Conservation (phyloP, 192 early-diverging fungal genomes). For the Coemansia sp. region DNA sequence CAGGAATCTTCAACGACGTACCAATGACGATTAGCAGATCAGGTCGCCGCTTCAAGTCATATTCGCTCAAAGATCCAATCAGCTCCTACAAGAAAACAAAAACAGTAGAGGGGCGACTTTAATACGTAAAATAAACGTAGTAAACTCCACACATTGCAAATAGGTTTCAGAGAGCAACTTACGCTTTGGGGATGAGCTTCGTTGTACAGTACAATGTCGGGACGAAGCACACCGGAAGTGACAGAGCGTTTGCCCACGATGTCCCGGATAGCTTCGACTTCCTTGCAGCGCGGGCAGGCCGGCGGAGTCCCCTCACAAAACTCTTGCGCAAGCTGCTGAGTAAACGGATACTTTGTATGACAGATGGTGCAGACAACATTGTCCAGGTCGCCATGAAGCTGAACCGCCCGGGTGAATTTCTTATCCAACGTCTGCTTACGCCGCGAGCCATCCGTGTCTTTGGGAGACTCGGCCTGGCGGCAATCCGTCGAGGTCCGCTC, state of each 20-base stretch:
- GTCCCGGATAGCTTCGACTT: slow-evolving; percentile 40
- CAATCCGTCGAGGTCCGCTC: background rate
- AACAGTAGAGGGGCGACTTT: no score
- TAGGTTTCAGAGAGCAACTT: slow-evolving; percentile 6
- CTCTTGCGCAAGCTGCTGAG: slow-evolving; percentile 52
- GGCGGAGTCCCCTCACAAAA: slow-evolving; percentile 77
- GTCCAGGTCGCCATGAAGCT: slow-evolving; percentile 89
- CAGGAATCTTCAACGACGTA: slow-evolving; percentile 55
- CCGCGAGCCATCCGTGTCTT: slow-evolving; percentile 8
- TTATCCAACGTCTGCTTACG: slow-evolving; percentile 46
- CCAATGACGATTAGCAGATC: slow-evolving; percentile 57
- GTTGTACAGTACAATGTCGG: slow-evolving; percentile 94
- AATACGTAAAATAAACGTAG: no score
- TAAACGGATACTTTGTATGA: slow-evolving; percentile 65
- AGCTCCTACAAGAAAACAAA: slow-evolving; percentile 25
- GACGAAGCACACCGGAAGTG: slow-evolving; percentile 75
- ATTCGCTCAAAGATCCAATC: slow-evolving; percentile 44
- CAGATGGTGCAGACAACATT: slow-evolving; percentile 87
- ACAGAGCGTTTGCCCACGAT: slow-evolving; percentile 73
- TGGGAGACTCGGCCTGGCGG: background rate
- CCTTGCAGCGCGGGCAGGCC: slow-evolving; percentile 57
- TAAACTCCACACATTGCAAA: background rate
- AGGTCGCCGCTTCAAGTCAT: slow-evolving; percentile 47
- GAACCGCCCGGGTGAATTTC: slow-evolving; percentile 69
- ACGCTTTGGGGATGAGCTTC: slow-evolving; percentile 58